Base-by-base conservation (phyloP, 2,329 filamentous ascomycete species). In the Xylariaceae sp. region DNA sequence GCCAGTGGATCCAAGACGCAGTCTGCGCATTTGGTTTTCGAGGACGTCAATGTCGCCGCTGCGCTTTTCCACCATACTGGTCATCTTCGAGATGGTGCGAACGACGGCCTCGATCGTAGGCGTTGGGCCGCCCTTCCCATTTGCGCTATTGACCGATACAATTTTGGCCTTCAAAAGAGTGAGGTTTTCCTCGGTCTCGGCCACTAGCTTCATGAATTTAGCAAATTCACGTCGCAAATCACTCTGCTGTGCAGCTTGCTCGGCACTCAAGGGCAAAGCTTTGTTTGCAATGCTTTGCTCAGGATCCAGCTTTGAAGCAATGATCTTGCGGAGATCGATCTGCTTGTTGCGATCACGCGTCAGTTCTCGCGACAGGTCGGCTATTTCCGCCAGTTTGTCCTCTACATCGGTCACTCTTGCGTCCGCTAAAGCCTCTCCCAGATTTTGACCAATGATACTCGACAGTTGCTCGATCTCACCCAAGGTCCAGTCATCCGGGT, bases 101-200 rank as follows among this genome's bases (percentile, higher is more conserved):
- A 90, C 84, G 16, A 98, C 87, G 0, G 89, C 88, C 54, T 96
- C 93, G 9, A 96, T 87, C 0, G 90, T 96, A 0, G 93, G 93
- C 4, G 64, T 57, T 17, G 57, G 62, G 1, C 59, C 60, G 4
- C 65, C 64, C 42, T 65, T 74, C 51, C 70, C 75, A 32, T 12
- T 12, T 8, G 15, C 33, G 33, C 17, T 35, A 15, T 73, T 75
- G 7, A 74, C 72, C 1, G 77, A 67, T 1, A 85, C 83, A 15
- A 96, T 74, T 53, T 83, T 86, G 3, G 89, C 85, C 55, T 87
- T 87, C 19, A 97, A 78, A 36, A 95, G 61, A 4, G 85, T 84
- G 19, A 95, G 69, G 3, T 78, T 81, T 62, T 94, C 85, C 66
- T 98, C 93, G 1, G 85, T 79, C 46, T 93, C 81, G 9, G 79